Base-by-base conservation (phyloP, 208 protist genomes). In the Leishmania arabica region DNA sequence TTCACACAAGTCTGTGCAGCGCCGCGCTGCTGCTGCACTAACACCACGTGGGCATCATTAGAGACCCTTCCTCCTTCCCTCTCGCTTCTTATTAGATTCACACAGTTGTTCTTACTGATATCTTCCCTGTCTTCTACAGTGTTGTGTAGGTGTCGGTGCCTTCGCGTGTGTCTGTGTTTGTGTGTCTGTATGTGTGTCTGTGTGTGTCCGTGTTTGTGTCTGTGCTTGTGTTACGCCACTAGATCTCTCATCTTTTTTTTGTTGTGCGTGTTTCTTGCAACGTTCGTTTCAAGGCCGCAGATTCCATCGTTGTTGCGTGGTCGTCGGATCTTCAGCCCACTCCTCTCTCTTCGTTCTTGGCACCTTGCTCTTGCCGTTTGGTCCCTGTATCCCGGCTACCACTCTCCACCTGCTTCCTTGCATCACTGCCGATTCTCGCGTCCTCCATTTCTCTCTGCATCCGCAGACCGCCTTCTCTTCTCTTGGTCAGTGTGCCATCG, bases 81-180 rank as follows among this genome's bases (percentile, higher is more conserved):
- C 9, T 27, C 34, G 56, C 53, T 70, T 45, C 47, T 73, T 80
- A 19, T 47, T 75, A 21, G 19, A 34, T n/a, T 31, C 51, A 45
- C 65, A 45, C 65, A 19, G 7, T 70, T 69, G 85, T n/a, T 81
- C 76, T 70, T 81, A 78, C 68, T 79, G 60, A 54, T 54, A 54
- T 34, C 19, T n/a, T 66, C 9, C 2, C 17, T 34, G 45, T 56
- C 69, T 37, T 51, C n/a, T 47, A 13, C 49, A 3, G n/a, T 62
- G 56, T 31, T 31, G 24, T 31, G 24, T 7, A 7, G 9, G 56
- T 62, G 56, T 11, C 27, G 7, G 56, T 31, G 19, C 17, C 56
- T 31, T 31, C 6, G 56, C 8, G 0, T 4, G 21, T 62, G 21
- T 4, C 2, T 15, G 51, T 54, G 51, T 54, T 8, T 65, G n/a